Evolutionary conservation across 192 early-diverging fungal species (phyloP), one percentile per base, ranked within the genome.

Genomic region (Allomyces javanicus): DNA sequence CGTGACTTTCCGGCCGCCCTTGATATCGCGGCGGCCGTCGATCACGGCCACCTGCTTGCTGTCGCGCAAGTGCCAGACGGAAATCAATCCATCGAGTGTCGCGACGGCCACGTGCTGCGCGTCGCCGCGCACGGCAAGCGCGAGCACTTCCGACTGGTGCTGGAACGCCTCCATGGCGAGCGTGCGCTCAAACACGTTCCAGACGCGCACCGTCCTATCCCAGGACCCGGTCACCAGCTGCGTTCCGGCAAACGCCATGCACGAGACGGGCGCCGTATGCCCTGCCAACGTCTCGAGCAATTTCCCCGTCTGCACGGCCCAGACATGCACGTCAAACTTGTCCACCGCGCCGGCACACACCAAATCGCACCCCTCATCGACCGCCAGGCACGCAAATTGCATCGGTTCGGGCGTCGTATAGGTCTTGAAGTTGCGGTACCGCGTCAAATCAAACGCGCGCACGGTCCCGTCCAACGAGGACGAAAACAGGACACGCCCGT

Each of bases 281-380:
- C 95, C 97, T 33, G 83, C 79, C 24, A 96, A 76, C 64, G 97
- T 87, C 71, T 99, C 97, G 24, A 99, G 76, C 61, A 97, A 77
- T 70, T 94, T 91, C n/a, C 97, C 97, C 0, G 94, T 99, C 72
- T 97, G 94, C 69, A 99, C 91, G 65, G 89, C 91, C 97, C 97
- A 99, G 67, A 97, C 86, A 72, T 84, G 97, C 45, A 99, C 92
- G 70, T 97, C 95, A 76, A 97, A 99, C 7, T 89, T 85, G 72
- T 99, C 93, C 70, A 86, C 77, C 58, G 86, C 87, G 33, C 94
- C 94, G 21, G 95, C 97, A 73, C 91, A 94, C 2, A 99, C 87
- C 66, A 99, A 83, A 69, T 99, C 97, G 64, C 95, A 94, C 75
- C 89, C 91, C 1, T 92, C 88, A 70, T 97, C 97, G 14, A 99